Base-by-base conservation (phyloP, 371 early-diverging fungal genomes). In the Mortierella sp. region DNA sequence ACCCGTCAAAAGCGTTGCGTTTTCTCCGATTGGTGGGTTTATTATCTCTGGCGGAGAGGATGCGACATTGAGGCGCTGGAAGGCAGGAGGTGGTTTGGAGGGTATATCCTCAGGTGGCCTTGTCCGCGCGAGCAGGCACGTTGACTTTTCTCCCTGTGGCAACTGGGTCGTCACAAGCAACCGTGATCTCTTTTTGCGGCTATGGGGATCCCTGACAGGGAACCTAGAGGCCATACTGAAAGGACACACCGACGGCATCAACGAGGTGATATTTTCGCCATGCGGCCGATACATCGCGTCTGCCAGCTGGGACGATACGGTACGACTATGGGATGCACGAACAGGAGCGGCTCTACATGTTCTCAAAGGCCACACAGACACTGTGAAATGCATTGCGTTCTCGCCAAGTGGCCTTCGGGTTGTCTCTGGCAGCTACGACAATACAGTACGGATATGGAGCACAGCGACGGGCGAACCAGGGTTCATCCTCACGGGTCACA, bases 101-200 rank as follows among this genome's bases (percentile, higher is more conserved):
- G n/a, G n/a, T n/a, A n/a, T n/a, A n/a, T n/a, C n/a, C n/a, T n/a
- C n/a, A n/a, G n/a, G n/a, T n/a, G 43, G 44, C 26, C 40, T 16
- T 9, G 9, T 5, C n/a, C 14, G 45, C 16, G 9, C 6, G 41
- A 34, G 24, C 31, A 63, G 6, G n/a, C 4, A 24, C 11, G 37
- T 55, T 10, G 69, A 19, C 2, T 55, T n/a, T 37, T 69, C 61
- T 24, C 69, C 69, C 11, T 16, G 53, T 10, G 58, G 68, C 9
- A 5, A 31, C 14, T 40, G 58, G 40, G 39, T 69, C 40, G 69
- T 24, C 29, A 41, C 69, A 6, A 58, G 58, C 43, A 58, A 58
- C 43, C 1, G 2, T 6, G 69, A 69, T 40, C 39, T 40, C n/a
- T 55, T 26, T 22, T n/a, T 69, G 29, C 71, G 40, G 39, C 40